Evolutionary conservation across 306 rosid species (phyloP).

Genomic region (Herpetospermum pedunculosum): DNA sequence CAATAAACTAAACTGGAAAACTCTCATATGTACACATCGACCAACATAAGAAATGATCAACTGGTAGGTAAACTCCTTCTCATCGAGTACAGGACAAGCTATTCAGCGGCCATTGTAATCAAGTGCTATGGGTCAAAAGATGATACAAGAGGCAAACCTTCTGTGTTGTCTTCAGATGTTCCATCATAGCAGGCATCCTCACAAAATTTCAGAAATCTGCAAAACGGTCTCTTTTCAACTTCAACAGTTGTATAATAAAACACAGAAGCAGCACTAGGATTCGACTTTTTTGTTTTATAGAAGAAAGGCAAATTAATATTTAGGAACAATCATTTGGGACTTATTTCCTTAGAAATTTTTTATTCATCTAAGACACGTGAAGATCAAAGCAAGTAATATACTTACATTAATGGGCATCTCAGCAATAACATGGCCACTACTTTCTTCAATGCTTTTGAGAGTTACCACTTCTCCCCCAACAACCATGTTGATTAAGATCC

Average conservation of each 20-base stretch:
- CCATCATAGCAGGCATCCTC: slow-evolving; percentile 21
- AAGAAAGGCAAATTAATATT: not conserved
- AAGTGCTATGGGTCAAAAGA: too few relatives aligned
- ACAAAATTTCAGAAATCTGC: slow-evolving; percentile 86
- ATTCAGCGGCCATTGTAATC: too few relatives aligned
- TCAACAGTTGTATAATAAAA: slow-evolving; percentile 2
- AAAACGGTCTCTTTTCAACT: slow-evolving; percentile 7
- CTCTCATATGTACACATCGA: too few relatives aligned
- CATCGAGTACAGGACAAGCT: too few relatives aligned
- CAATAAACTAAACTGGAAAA: too few relatives aligned
- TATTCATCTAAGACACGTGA: not conserved
- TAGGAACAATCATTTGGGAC: not conserved
- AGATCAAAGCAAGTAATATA: not conserved
- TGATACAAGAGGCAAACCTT: too few relatives aligned
- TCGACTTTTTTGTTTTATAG: not conserved
- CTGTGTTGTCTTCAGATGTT: slow-evolving; percentile 10
- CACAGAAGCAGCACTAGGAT: not conserved
- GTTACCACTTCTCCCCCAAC: slow-evolving; percentile 85
- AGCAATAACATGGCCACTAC: slow-evolving; percentile 57
- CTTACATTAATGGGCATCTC: slow-evolving; percentile 94
- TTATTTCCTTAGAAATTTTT: not conserved
- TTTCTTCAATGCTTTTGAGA: slow-evolving; percentile 70
- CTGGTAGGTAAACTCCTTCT: too few relatives aligned
- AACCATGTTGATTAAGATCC: slow-evolving; percentile 87
- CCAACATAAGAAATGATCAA: too few relatives aligned